phyloP scores from a whole-genome alignment of 1,139 yeast species.

The Petasospora fabianii region DNA sequence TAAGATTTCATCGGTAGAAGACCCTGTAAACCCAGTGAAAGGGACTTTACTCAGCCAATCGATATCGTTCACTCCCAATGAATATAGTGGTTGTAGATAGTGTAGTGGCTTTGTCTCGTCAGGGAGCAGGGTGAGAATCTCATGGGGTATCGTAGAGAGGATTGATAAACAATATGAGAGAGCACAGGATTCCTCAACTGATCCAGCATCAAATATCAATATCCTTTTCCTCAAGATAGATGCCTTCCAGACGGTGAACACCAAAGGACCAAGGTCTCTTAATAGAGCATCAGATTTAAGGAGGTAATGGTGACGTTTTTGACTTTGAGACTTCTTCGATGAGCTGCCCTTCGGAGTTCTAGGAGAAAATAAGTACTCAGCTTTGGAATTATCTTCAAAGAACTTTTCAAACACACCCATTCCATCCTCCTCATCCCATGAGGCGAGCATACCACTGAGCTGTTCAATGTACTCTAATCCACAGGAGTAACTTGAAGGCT shows the following conservation, averaged over 20 bases:
- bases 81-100: slow-evolving; percentile 49
- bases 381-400: slow-evolving; percentile 27
- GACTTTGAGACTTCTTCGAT: not conserved
- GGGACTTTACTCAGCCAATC: slow-evolving; percentile 25
- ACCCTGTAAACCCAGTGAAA: slow-evolving; percentile 44
- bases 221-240: slow-evolving; percentile 60
- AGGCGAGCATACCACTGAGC: slow-evolving; percentile 41
- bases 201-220: slow-evolving; percentile 47
- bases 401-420: slow-evolving; percentile 30
- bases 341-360: slow-evolving; percentile 11
- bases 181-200: slow-evolving; percentile 42
- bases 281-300: slow-evolving; percentile 45
- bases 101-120: slow-evolving; percentile 24
- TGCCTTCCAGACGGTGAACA: slow-evolving; percentile 68
- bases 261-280: slow-evolving; percentile 63
- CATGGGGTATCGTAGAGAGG: slow-evolving; percentile 45
- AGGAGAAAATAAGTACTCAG: slow-evolving; percentile 4
- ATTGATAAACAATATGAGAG: slow-evolving; percentile 46
- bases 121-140: slow-evolving; percentile 24
- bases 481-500: slow-evolving; percentile 48
- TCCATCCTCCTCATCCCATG: slow-evolving; percentile 28
- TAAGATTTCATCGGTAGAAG: slow-evolving; percentile 70
- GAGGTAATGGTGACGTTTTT: slow-evolving; percentile 43
- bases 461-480: slow-evolving; percentile 56
- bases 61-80: slow-evolving; percentile 62